Base-by-base conservation (phyloP, 2,329 filamentous ascomycete genomes). In the Aureobasidium sp. region DNA sequence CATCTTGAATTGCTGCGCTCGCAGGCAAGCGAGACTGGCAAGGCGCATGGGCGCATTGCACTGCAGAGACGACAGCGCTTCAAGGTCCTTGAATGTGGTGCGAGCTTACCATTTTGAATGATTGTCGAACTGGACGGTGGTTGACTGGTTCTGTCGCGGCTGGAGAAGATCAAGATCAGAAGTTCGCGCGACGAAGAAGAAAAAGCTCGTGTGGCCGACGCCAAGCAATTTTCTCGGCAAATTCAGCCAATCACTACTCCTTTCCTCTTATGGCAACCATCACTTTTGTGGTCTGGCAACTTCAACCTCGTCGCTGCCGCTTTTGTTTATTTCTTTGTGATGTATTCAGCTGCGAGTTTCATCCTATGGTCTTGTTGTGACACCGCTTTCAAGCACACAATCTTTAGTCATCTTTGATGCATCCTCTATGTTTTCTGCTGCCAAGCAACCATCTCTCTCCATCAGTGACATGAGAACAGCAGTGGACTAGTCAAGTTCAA, bases 81-180 rank as follows among this genome's bases (percentile, higher is more conserved):
- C 45, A 57, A 57, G 56, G 55, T 60, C 45, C 29, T 27, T 48
- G 31, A 41, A 37, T 31, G 39, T 39, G 45, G n/a, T 51, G 48
- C 45, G 36, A 42, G 62, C 62, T 63, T 63, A 63, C 62, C 62
- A 63, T 63, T 59, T 58, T 63, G 62, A 53, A 52, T 58, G 55
- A 53, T 48, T 58, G 45, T 55, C 44, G 52, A 48, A 53, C 45
- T 53, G 53, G 55, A 63, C 36, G 61, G 53, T 60, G 44, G 41
- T 58, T 63, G 53, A 48, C 48, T 53, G 55, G 22, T 55, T 57
- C 45, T 34, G 61, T 62, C 53, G 61, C 61, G 41, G 61, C 52
- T 58, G 45, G 41, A 51, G 52, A 45, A 45, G 53, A 45, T 29
- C 17, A 47, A 42, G 29, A 39, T 20, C n/a, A 44, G 36, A 62